Evolutionary conservation across 495 filamentous ascomycete genomes (phyloP), one percentile per base, ranked within the genome.

Genomic region (Aspergillus kassunensis): DNA sequence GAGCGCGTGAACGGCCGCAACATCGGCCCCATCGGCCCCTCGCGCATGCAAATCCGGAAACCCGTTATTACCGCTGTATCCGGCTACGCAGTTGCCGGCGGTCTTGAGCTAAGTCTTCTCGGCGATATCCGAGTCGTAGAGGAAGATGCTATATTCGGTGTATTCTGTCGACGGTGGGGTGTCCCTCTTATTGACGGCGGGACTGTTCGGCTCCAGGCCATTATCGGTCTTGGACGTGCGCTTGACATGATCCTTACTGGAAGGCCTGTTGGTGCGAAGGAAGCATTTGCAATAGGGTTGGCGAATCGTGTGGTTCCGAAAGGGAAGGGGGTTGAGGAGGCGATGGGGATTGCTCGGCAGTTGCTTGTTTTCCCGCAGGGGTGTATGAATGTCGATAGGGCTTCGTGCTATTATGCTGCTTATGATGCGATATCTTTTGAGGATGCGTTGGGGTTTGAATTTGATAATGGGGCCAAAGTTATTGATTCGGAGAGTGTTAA

Each of bases 161-260:
- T 78, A 12, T 78, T 78, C 44, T 77, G 72, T 58, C 65, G 77
- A 2, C 66, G 75, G 4, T 77, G 66, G 55, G 77, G 76, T 2
- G 71, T 79, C 0, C 76, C 77, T 11, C 55, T 79, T 11, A 73
- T 79, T 36, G 75, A 80, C 41, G 72, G 76, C 4, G 76, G 74
- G 15, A 79, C 74, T 0, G 74, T 78, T 1, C 63, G 75, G 2
- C 56, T 79, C 7, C 75, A 69, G 46, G 68, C 69, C 6, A 69
- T 78, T 42, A 61, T 80, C 39, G 76, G 77, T 6, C 61, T 79
- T 7, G 73, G 73, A 6, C 60, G 76, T 8, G 75, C 76, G 4
- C 51, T 77, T 27, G 77, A 79, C 62, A 73, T 77, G 72, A 76
- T 78, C 5, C 47, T 80, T 6, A 80, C 77, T 0, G 75, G 77